Evolutionary conservation across 1,284 basidiomycete species (phyloP), one percentile per base, ranked within the genome.

Genomic region (Erythrobasidium hasegawianum): DNA sequence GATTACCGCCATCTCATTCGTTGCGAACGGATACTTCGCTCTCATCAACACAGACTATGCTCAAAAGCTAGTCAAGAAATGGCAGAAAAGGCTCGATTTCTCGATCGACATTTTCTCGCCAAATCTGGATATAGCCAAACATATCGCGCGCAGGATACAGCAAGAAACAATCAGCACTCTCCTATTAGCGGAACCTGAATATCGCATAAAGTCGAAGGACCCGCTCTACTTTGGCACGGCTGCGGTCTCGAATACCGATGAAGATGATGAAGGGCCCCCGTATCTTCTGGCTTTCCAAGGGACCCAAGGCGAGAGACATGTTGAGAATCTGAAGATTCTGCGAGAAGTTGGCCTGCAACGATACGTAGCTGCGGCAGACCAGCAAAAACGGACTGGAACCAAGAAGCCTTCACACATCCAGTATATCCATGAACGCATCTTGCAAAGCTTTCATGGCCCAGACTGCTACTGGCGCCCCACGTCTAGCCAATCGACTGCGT

Each of bases 31-130:
- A 57, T 76, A 74, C 71, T 73, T 76, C 72, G 55, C 69, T 20
- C 3, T 74, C 27, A 69, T 71, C 40, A 64, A 70, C 53, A 70
- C 67, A 20, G 70, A 55, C 33, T 69, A 67, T 24, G 71, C 64
- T n/a, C 72, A 73, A 29, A 66, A 73, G 13, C 29, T 70, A 22
- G 68, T 75, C 55, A 71, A 75, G 85, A 85, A 81, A 45, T 73
- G 85, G 38, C 81, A 84, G 20, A 80, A 81, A 38, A 82, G 88
- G 22, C 81, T 90, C 45, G 88, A 90, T 76, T 89, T 89, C 75
- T 87, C 87, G 75, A 83, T 89, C 69, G 87, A 89, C 75, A 82
- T 89, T 57, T 89, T 89, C 74, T 88, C 87, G n/a, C 86, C 87
- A 27, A 79, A 82, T 82, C 76, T 90, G 67, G 85, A 89, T 75